Conservation (phyloP, 75 land plant genomes). For the Pinus albicaulis region DNA sequence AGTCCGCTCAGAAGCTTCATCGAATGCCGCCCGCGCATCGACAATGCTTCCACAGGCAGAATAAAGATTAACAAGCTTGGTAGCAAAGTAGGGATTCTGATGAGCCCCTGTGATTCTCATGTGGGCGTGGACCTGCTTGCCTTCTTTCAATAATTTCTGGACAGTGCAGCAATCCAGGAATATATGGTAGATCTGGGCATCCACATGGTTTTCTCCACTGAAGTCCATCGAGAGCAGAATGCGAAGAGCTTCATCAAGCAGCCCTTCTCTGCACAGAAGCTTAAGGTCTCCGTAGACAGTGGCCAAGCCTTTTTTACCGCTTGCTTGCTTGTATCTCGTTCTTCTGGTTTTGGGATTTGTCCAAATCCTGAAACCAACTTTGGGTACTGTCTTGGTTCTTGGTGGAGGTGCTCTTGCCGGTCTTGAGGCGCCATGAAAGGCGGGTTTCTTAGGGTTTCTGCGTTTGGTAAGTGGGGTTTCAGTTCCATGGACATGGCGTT, state of each 20-base stretch:
- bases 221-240: neutral
- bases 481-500: no score
- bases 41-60: neutral
- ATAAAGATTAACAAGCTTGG: neutral
- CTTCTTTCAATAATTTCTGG: neutral
- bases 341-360: no score
- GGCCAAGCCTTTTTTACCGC: no score
- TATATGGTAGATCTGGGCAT: neutral
- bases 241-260: slow-evolving; percentile 4
- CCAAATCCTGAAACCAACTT: no score
- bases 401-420: no score
- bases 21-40: slow-evolving; percentile 16
- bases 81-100: neutral
- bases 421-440: no score
- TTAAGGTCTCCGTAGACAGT: neutral
- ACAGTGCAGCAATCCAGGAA: neutral
- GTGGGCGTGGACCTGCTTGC: neutral
- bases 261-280: neutral
- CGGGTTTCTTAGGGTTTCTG: no score
- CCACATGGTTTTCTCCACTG: neutral
- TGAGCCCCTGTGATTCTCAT: slow-evolving; percentile 4
- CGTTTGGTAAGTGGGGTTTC: no score
- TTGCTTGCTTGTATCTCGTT: no score
- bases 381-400: no score
- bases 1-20: slow-evolving; percentile 18